These are phyloP conservation scores for Leptographium radiaticola DNA, from an alignment of 2,329 filamentous ascomycete genomes.

Conservation along the genomic window DNA sequence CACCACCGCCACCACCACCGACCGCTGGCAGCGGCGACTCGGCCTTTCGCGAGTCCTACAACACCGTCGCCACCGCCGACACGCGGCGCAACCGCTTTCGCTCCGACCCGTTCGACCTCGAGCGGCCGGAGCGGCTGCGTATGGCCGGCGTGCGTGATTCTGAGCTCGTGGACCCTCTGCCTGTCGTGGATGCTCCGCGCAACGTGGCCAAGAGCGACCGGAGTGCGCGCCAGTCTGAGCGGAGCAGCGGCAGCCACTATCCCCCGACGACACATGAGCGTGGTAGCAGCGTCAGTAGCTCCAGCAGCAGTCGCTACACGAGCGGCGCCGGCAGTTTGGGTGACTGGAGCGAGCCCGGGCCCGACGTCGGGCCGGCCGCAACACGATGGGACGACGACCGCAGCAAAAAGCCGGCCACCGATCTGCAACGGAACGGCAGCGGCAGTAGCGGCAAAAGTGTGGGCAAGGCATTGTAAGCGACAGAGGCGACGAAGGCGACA, in stretches of 20 bases:
- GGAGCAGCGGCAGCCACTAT: background rate
- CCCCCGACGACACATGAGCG: background rate
- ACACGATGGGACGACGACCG: slow-evolving; percentile 17
- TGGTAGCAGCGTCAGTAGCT: slow-evolving; percentile 25
- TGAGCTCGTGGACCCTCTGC: slow-evolving; percentile 13
- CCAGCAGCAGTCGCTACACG: slow-evolving; percentile 32
- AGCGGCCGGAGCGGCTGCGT: slow-evolving; percentile 33
- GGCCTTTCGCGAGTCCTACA: slow-evolving; percentile 30
- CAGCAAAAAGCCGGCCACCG: background rate
- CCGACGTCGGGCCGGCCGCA: slow-evolving; percentile 33
- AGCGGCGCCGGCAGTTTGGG: slow-evolving; percentile 31
- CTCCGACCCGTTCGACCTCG: slow-evolving; percentile 54
- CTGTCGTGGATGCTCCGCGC: slow-evolving; percentile 16
- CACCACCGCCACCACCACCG: slow-evolving; percentile 13
- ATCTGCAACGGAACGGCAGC: slow-evolving; percentile 7
- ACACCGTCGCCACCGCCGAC: slow-evolving; percentile 25
- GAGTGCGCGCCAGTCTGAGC: background rate
- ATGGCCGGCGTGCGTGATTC: slow-evolving; percentile 10
- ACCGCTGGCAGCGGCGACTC: slow-evolving; percentile 18
- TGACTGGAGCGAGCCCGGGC: slow-evolving; percentile 41
- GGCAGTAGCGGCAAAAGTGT: slow-evolving; percentile 8
- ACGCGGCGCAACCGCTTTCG: slow-evolving; percentile 38
- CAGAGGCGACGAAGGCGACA: background rate
- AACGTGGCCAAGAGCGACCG: background rate
- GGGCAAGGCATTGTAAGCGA: slow-evolving; percentile 11